Percentiles rank a stretch among this genome's conserved stretches.
Evolutionary conservation across 495 filamentous ascomycete species (phyloP).

Genomic region (Aspergillus carlsbadensis): DNA sequence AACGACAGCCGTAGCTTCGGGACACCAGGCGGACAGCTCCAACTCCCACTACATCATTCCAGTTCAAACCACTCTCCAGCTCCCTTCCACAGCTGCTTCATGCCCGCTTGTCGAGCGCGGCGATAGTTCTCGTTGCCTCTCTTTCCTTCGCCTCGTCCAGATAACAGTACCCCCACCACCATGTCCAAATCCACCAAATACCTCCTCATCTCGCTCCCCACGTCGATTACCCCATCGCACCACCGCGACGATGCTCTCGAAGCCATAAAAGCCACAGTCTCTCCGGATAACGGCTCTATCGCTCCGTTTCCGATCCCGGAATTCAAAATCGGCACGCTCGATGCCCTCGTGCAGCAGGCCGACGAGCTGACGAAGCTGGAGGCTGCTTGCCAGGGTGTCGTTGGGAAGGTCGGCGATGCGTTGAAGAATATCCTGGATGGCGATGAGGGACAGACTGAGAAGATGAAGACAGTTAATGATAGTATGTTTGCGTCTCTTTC

Average conservation of each 20-base stretch:
- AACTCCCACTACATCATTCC: conserved; percentile 13
- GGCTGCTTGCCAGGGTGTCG: conserved; percentile 72
- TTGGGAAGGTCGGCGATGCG: conserved; percentile 84
- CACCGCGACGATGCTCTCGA: conserved; percentile 79
- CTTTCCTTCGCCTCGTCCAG: not conserved
- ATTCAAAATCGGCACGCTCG: conserved; percentile 96
- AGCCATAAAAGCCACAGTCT: conserved; percentile 67
- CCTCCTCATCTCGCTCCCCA: conserved; percentile 72
- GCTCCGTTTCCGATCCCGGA: conserved; percentile 80
- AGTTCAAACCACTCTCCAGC: conserved; percentile 5
- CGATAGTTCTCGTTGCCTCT: not conserved
- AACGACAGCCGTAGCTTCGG: conserved; percentile 17
- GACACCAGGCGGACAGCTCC: conserved; percentile 13
- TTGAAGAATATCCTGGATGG: conserved; percentile 76
- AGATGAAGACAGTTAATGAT: conserved; percentile 94
- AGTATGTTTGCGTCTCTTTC: conserved; percentile 57
- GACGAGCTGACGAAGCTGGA: conserved; percentile 93
- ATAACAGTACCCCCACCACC: conserved; percentile 15
- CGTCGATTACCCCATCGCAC: conserved; percentile 67
- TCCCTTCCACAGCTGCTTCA: conserved; percentile 6
- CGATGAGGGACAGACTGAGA: conserved; percentile 75
- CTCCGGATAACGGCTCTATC: conserved; percentile 72
- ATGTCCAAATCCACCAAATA: conserved; percentile 66
- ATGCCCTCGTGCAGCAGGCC: conserved; percentile 94
- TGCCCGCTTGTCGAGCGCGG: conserved; percentile 20